These are phyloP conservation scores for Yamadazyma akitaensis DNA, from an alignment of 805 yeast genomes.

Conservation along the genomic window DNA sequence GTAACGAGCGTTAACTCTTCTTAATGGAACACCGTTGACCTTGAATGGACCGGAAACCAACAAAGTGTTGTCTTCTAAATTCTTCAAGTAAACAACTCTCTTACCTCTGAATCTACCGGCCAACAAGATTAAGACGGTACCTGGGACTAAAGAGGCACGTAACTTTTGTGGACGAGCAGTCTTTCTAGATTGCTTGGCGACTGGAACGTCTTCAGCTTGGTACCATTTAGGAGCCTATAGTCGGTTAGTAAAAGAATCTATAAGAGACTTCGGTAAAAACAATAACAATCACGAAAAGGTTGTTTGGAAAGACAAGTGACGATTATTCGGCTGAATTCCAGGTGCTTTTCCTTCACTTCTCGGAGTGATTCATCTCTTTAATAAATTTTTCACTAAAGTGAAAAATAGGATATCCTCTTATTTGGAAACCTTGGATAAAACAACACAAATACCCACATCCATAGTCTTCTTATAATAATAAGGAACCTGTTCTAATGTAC, in stretches of 20 bases:
- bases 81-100: slow-evolving; percentile 97
- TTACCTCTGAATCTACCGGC: slow-evolving; percentile 99
- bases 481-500: background rate
- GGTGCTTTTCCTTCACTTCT: background rate
- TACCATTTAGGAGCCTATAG: slow-evolving; percentile 83
- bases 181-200: slow-evolving; percentile 87
- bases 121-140: slow-evolving; percentile 93
- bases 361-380: background rate
- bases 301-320: background rate
- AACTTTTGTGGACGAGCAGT: slow-evolving; percentile 88
- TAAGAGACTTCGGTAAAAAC: background rate
- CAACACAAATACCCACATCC: background rate
- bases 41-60: slow-evolving; percentile 99
- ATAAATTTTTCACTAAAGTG: background rate
- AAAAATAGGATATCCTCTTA: background rate
- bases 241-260: slow-evolving; percentile 18
- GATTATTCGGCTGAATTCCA: too few relatives aligned
- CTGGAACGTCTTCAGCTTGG: slow-evolving; percentile 88
- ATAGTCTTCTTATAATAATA: background rate
- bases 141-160: slow-evolving; percentile 95
- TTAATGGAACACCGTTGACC: slow-evolving; percentile 98
- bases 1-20: slow-evolving; percentile 98
- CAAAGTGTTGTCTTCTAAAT: slow-evolving; percentile 95
- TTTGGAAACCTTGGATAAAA: background rate
- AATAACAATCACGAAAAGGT: background rate